Base-by-base conservation (phyloP, 352 stramenopile genomes). In the Phytophthora europaea region DNA sequence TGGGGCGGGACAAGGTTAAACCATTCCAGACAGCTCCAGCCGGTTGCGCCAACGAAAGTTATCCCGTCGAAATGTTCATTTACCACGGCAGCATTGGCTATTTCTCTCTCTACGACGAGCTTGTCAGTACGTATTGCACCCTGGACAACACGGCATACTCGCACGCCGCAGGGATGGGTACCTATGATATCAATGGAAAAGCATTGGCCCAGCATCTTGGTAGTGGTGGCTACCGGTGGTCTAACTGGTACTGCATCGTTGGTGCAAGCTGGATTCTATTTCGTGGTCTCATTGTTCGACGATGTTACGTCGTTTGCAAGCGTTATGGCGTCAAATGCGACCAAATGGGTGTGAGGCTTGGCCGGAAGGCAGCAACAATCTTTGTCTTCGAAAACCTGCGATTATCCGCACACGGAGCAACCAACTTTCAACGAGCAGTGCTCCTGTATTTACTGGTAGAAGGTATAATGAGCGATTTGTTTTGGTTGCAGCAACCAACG, bases 31-130 rank as follows among this genome's bases (percentile, higher is more conserved):
- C 47, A 22, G 15, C 60, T 23, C 60, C 60, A 48, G 23, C 22
- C 9, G 60, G 10, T 12, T 61, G 61, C 36, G 20, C 5, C 5
- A 43, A 45, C 12, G 34, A 22, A 23, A 67, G 61, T 15, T 61
- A 51, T 61, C 13, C 34, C 16, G 36, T 60, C 22, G 61, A 61
- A 16, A 22, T 67, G 10, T 67, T 50, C 15, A 33, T 67, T 10
- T 67, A 67, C 45, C 48, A 61, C 36, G 34, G 61, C 18, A 67
- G 61, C 16, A 67, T 67, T 18, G 61, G 61, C 6, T 67, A 67
- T 48, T 67, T 45, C 28, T 61, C 61, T 4, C 58, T 43, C 7
- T 53, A 67, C 9, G 61, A 67, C 22, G 61, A 67, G 36, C 61
- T 67, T 12, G 16, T 67, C 5, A 33, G 61, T 33, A 53, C 61